Evolutionary conservation across 257 asterid genomes (phyloP).

Genomic region (Solanum arcanum): DNA sequence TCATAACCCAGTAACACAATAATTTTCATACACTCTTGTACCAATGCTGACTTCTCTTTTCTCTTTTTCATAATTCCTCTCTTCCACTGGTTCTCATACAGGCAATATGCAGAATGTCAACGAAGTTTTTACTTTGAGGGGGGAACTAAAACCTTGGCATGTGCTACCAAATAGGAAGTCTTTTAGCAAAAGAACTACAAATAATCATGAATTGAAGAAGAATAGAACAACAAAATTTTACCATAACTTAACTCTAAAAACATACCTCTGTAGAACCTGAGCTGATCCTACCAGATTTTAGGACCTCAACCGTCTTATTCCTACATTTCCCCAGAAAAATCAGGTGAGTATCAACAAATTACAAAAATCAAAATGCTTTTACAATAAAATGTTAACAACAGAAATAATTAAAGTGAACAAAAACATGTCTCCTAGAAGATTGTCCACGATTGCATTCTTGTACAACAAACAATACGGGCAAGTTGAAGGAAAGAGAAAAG

Average conservation of each 20-base stretch:
- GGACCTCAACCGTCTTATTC: slow-evolving; percentile 41
- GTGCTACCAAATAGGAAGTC: background rate
- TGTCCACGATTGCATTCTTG: background rate
- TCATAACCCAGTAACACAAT: background rate
- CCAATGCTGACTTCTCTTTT: background rate
- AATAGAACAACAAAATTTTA: background rate
- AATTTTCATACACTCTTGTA: background rate
- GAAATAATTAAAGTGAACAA: background rate
- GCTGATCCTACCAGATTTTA: slow-evolving; percentile 51
- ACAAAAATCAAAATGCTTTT: background rate
- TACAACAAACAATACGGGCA: background rate
- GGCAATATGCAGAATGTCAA: background rate
- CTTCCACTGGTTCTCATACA: background rate
- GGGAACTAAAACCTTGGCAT: background rate
- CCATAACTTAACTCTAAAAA: background rate
- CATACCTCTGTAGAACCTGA: slow-evolving; percentile 70
- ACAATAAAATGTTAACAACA: background rate
- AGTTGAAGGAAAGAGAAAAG: background rate
- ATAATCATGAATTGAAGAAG: background rate
- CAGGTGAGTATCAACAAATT: background rate
- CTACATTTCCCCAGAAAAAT: slow-evolving; percentile 8
- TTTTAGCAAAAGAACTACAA: background rate
- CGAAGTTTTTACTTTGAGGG: background rate
- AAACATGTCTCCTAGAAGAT: background rate
- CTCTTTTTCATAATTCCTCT: background rate